Base-by-base conservation (phyloP, 805 yeast genomes). In the Candida orba region DNA sequence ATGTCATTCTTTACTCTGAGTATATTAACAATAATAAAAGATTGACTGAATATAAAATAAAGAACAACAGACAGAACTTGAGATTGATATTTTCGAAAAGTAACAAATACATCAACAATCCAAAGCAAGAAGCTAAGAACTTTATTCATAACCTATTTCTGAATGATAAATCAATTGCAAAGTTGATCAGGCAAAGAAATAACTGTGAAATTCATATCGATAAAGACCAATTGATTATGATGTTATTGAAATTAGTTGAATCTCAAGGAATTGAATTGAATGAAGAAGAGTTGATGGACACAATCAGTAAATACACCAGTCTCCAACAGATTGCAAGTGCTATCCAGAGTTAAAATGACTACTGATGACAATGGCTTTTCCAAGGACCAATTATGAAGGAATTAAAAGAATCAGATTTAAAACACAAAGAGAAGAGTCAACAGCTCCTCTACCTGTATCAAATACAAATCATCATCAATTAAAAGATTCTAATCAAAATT, bases 221-320 rank as follows among this genome's bases (percentile, higher is more conserved):
- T 15, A 39, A 43, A 22, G 40, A 36, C 6, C 7, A 36, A 8
- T 41, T 44, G 33, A 25, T 44, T n/a, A 27, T 12, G 6, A 15
- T 46, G 18, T 37, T 44, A 6, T 34, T 46, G n/a, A 24, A 33
- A 24, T 39, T 46, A 14, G 8, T 46, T 3, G 45, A 46, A 10
- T 15, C 38, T 4, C 42, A 44, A 24, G 41, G 32, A 6, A 18
- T 46, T 9, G 41, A 37, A 4, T 8, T 36, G 27, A 14, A 32
- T 13, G 49, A 46, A 17, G 38, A 40, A 6, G 39, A 34, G 15
- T 33, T 46, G 4, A 31, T 46, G 37, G 25, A 20, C 5, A 9
- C 43, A 7, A 38, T 38, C n/a, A 27, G 6, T 3, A 29, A 36
- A 8, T 41, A 29, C 25, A 35, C 18, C n/a, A 46, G 41, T 24